These are phyloP conservation scores for Penicillium corylophilum DNA, from an alignment of 2,329 filamentous ascomycete species.

Conservation along the genomic window DNA sequence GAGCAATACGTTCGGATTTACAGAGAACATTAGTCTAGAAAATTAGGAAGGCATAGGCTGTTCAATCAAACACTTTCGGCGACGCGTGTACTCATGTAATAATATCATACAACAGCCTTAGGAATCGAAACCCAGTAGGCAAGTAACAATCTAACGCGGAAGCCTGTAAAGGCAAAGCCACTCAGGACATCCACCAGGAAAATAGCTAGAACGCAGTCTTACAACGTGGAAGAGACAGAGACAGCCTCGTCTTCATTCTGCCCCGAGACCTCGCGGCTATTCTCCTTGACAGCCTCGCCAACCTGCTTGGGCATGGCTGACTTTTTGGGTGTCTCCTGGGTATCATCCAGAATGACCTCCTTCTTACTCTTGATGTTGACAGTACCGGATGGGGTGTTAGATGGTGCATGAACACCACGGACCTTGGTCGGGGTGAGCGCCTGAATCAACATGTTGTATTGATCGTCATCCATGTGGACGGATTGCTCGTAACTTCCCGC, in stretches of 20 bases:
- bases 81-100: neutral
- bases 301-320: conserved; percentile 22
- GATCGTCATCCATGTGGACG: conserved; percentile 38
- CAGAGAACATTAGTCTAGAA: neutral
- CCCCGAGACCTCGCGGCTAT: neutral
- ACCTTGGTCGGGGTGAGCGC: conserved; percentile 38
- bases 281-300: conserved; percentile 16
- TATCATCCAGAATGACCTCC: conserved; percentile 24
- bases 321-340: conserved; percentile 23
- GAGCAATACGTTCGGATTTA: neutral
- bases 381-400: conserved; percentile 29
- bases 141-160: neutral
- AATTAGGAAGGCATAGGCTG: neutral
- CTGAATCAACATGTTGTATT: conserved; percentile 38
- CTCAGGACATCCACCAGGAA: neutral
- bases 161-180: neutral
- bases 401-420: conserved; percentile 30
- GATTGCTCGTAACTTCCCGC: conserved; percentile 45
- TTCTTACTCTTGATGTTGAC: conserved; percentile 34
- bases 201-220: neutral
- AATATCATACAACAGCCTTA: neutral
- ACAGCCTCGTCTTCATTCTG: neutral
- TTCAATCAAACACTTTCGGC: too few relatives aligned
- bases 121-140: too few relatives aligned
- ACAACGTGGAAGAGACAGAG: neutral